Base-by-base conservation (phyloP, 345 rosid species). In the Angophora floribunda region DNA sequence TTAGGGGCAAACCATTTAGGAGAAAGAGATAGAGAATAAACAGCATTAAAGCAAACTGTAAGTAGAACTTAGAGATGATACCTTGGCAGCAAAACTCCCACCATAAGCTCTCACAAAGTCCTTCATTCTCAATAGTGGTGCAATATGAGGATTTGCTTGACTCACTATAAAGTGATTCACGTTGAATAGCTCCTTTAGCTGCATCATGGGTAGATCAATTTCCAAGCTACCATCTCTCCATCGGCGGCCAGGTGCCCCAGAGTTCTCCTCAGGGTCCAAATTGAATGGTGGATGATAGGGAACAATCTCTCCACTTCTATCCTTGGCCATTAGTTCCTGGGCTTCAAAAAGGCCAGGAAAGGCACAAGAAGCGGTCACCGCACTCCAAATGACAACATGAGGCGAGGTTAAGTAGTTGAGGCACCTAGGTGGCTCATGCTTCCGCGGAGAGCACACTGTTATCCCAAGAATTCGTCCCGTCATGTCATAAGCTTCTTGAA, bases 171-270 rank as follows among this genome's bases (percentile, higher is more conserved):
- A 98, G 91, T 98, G 99, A 90, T 98, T 97, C 82, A 97, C 99
- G 89, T 98, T 98, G 90, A 98, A 98, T 32, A 98, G 92, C 87
- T 98, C 99, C 94, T 98, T 98, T 91, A 98, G 91, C 89, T 98
- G 99, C 96, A 97, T 97, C 99, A 95, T 98, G 14, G 99, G 99
- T 88, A 98, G 90, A 92, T 98, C 99, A 85, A 97, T 94, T 95
- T 98, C 99, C 94, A 98, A 94, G 93, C 99, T 97, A 86, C 99
- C 99, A 91, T 98, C 99, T 91, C 99, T 96, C 99, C 99, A 98
- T 36, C 98, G 93, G 32, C 99, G 99, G n/a, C 87, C 92, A 86
- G 97, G 88, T 51, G 96, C 75, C 61, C 93, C 90, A 17, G 94
- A 90, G 41, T 95, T 94, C 91, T 93, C 93, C 88, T 94, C 98